Conservation (phyloP, 176 grass and related monocot genomes). For the Musa acuminata region DNA sequence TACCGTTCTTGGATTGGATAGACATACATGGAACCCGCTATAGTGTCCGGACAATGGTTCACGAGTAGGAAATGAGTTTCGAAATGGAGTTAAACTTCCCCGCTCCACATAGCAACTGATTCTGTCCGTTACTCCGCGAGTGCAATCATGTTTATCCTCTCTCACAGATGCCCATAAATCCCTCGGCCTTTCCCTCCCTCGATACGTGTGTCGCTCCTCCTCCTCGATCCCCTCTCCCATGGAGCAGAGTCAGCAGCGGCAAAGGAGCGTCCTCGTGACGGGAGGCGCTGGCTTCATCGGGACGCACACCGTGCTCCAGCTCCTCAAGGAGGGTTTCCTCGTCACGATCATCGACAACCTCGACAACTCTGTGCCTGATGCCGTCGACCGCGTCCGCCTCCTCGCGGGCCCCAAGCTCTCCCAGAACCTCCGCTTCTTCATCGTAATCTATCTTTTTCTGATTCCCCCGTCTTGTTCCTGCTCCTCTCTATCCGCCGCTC, state of each 20-base stretch:
- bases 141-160: not conserved
- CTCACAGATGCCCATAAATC: not conserved
- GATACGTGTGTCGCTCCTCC: not conserved
- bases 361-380: conserved; percentile 82
- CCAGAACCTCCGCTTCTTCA: conserved; percentile 48
- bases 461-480: not conserved
- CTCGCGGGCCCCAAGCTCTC: conserved; percentile 63
- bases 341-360: conserved; percentile 87
- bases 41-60: too few species aligned
- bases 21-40: too few species aligned
- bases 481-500: not conserved
- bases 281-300: conserved; percentile 91
- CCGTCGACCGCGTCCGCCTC: conserved; percentile 64
- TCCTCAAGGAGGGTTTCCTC: conserved; percentile 53
- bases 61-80: too few species aligned
- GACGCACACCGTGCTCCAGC: conserved; percentile 83
- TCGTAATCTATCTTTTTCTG: not conserved
- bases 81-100: not conserved
- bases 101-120: not conserved
- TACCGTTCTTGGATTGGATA: too few species aligned
- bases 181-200: not conserved
- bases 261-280: conserved; percentile 62
- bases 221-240: not conserved
- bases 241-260: not conserved
- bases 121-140: not conserved